Conservation (phyloP, 805 yeast species). For the Lachancea lanzarotensis region DNA sequence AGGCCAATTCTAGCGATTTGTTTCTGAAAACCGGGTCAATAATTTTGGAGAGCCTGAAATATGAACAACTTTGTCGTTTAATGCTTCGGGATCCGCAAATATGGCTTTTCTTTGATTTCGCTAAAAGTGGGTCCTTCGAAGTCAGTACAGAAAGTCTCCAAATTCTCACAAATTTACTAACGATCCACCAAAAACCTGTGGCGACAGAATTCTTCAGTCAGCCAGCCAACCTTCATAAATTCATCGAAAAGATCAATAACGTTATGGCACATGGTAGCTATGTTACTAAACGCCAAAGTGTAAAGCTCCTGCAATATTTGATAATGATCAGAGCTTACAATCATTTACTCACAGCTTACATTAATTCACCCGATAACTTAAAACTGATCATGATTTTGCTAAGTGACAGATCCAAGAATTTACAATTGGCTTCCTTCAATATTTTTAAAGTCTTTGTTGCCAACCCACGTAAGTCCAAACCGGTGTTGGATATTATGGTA, state of each 20-base stretch:
- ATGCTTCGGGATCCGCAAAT: constrained; percentile 54
- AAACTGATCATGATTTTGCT: constrained; percentile 80
- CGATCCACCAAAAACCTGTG: constrained; percentile 61
- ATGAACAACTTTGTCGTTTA: constrained; percentile 59
- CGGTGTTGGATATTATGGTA: constrained; percentile 69
- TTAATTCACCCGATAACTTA: constrained; percentile 73
- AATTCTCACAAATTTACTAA: constrained; percentile 63
- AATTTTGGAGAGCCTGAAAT: constrained; percentile 76
- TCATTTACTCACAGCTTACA: constrained; percentile 65
- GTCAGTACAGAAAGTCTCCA: constrained; percentile 85
- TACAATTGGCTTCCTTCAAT: constrained; percentile 87
- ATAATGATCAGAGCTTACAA: constrained; percentile 68
- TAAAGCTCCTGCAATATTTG: constrained; percentile 65
- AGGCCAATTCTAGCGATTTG: constrained; percentile 39
- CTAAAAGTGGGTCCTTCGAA: constrained; percentile 73
- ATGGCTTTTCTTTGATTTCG: constrained; percentile 81
- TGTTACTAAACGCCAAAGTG: constrained; percentile 87
- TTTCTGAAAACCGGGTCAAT: constrained; percentile 73
- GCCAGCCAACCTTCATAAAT: constrained; percentile 44
- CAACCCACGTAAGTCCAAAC: constrained; percentile 82
- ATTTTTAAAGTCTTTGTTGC: constrained; percentile 95
- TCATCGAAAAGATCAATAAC: constrained; percentile 58
- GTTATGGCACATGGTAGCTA: constrained; percentile 74
- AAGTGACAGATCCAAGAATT: constrained; percentile 82
- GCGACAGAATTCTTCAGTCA: constrained; percentile 55